These are phyloP conservation scores for Globisporangium irregulare DNA, from an alignment of 352 stramenopile species.

Conservation along the genomic window DNA sequence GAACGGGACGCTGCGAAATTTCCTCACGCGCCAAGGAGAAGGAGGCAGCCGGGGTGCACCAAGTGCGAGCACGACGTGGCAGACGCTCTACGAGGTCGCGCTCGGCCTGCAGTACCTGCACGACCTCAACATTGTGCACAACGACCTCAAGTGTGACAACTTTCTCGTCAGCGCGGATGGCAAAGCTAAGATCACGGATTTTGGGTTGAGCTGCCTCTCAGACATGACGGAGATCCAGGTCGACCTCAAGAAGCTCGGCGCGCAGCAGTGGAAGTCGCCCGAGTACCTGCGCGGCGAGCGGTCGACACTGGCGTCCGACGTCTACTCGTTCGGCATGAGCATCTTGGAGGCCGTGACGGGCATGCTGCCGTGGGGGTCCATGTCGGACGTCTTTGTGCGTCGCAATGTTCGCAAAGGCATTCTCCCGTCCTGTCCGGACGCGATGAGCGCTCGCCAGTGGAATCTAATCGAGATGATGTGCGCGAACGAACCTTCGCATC, in stretches of 20 bases:
- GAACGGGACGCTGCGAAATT: constrained; percentile 26
- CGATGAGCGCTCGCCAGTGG: constrained; percentile 8
- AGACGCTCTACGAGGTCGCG: constrained; percentile 11
- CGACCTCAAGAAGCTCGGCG: constrained; percentile 2
- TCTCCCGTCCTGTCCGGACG: neutral
- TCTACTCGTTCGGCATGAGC: constrained; percentile 18
- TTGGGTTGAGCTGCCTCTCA: neutral
- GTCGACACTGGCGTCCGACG: constrained; percentile 13
- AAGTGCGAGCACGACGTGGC: neutral
- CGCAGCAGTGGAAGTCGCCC: constrained; percentile 4
- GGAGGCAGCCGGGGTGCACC: neutral
- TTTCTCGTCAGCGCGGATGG: constrained; percentile 10
- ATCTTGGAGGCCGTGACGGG: constrained; percentile 11
- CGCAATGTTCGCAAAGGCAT: neutral
- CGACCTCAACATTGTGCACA: constrained; percentile 12
- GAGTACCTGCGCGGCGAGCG: constrained; percentile 12
- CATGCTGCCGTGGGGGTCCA: constrained; percentile 8
- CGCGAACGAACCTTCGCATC: constrained; percentile 3
- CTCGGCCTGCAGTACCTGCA: constrained; percentile 16
- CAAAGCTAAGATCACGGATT: neutral
- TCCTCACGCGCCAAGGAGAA: constrained; percentile 10
- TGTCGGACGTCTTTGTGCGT: constrained; percentile 3
- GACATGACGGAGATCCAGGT: constrained; percentile 10
- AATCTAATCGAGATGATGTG: constrained; percentile 14
- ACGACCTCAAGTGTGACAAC: constrained; percentile 19